A percentile compares a stretch with the other conserved stretches of the same genome.
phyloP scores from a whole-genome alignment of 2,329 filamentous ascomycete genomes.

The Coleophoma cylindrospora region DNA sequence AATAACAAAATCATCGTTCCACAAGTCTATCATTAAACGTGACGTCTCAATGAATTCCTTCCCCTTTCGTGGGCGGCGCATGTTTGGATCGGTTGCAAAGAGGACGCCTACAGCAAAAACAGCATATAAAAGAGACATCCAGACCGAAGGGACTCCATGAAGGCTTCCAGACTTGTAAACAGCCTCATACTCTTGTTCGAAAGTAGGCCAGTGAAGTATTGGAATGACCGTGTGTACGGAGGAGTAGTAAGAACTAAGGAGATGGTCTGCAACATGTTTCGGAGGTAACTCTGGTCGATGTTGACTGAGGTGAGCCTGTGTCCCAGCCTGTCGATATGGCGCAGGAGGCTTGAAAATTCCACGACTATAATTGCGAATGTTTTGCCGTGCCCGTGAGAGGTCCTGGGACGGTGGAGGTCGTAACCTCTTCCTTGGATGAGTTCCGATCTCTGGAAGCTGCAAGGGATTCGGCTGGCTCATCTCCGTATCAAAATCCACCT shows the following conservation, averaged over 20 bases:
- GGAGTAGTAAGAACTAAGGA: conserved; percentile 71
- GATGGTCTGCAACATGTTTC: conserved; percentile 62
- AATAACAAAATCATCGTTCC: conserved; percentile 72
- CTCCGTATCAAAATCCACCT: conserved; percentile 36
- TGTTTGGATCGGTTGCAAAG: conserved; percentile 57
- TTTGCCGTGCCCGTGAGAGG: conserved; percentile 65
- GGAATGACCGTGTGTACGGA: conserved; percentile 78
- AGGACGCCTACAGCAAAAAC: conserved; percentile 79
- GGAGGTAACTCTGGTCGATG: conserved; percentile 64
- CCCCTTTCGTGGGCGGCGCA: conserved; percentile 47
- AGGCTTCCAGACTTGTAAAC: conserved; percentile 65
- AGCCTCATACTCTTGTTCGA: conserved; percentile 69
- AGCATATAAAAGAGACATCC: conserved; percentile 76
- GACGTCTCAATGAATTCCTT: conserved; percentile 68
- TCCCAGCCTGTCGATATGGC: conserved; percentile 52
- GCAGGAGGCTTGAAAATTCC: conserved; percentile 78
- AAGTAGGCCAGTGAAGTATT: conserved; percentile 82
- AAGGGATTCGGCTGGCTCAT: conserved; percentile 36
- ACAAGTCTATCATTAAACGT: conserved; percentile 68
- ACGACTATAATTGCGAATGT: conserved; percentile 67
- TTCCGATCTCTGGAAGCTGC: conserved; percentile 60
- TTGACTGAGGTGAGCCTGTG: conserved; percentile 43
- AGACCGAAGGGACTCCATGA: conserved; percentile 58
- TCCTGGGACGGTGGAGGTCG: conserved; percentile 60
- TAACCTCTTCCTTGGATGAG: conserved; percentile 59